A percentile compares a stretch with the other conserved stretches of the same genome.
Evolutionary conservation across 2,329 filamentous ascomycete species (phyloP).

Genomic region (Xylaria sp.): DNA sequence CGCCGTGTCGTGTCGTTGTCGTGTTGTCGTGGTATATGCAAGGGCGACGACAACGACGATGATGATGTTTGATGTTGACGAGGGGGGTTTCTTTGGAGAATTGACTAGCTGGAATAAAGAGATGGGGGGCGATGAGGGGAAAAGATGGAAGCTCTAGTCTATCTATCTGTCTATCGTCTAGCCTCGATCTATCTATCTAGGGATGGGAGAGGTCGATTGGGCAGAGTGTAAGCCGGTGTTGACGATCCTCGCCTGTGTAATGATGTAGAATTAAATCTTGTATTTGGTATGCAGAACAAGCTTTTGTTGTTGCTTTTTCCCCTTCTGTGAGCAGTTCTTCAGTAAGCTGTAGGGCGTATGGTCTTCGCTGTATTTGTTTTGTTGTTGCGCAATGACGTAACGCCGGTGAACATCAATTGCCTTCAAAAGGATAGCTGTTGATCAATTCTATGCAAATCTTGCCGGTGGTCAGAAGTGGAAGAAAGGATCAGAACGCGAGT

Average conservation of each 20-base stretch:
- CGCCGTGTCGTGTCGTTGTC: too few relatives aligned
- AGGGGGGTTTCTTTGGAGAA: not conserved
- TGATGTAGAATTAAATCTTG: not conserved
- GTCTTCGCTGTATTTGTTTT: not conserved
- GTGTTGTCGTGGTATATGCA: not conserved
- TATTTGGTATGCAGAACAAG: not conserved
- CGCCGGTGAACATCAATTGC: slow-evolving; percentile 36
- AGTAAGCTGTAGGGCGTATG: not conserved
- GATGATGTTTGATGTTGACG: slow-evolving; percentile 3
- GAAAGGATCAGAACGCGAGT: slow-evolving; percentile 3
- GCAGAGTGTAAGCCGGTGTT: not conserved
- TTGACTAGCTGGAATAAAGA: not conserved
- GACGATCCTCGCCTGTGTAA: not conserved
- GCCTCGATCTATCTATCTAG: not conserved
- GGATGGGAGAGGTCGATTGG: slow-evolving; percentile 14
- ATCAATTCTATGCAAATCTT: not conserved
- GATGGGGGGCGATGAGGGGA: not conserved
- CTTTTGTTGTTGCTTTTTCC: not conserved
- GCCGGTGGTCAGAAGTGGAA: slow-evolving; percentile 5
- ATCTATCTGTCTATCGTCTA: not conserved
- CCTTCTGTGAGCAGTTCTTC: not conserved
- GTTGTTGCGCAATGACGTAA: slow-evolving; percentile 16
- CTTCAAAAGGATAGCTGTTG: slow-evolving; percentile 28
- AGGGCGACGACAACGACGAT: not conserved
- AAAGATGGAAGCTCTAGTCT: not conserved